phyloP scores from a whole-genome alignment of 306 rosid genomes.

The Chamaecrista fasciculata region DNA sequence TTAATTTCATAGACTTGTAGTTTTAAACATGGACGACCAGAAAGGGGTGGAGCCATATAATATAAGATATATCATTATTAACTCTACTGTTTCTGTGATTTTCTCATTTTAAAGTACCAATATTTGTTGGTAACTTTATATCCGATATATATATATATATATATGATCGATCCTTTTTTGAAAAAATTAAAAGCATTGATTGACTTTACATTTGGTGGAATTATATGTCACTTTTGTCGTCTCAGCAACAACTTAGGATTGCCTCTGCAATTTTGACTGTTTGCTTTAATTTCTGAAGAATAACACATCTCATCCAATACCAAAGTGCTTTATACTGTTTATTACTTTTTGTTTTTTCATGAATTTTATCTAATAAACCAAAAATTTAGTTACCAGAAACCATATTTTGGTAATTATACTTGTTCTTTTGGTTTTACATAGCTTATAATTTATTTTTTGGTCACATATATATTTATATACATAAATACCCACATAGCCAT shows the following conservation, averaged over 20 bases:
- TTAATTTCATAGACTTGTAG: too few relatives aligned
- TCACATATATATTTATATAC: too few relatives aligned
- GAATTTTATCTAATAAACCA: too few relatives aligned
- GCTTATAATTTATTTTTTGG: too few relatives aligned
- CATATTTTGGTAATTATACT: too few relatives aligned
- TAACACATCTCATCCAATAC: slow-evolving; percentile 15
- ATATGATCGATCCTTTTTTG: slow-evolving; percentile 9
- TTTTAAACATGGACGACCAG: too few relatives aligned
- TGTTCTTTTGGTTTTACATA: too few relatives aligned
- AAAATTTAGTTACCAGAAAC: too few relatives aligned
- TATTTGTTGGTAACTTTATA: slow-evolving; percentile 28
- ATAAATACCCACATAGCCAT: too few relatives aligned
- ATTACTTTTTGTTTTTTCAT: not conserved
- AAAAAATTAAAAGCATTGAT: slow-evolving; percentile 30
- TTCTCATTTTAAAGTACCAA: not conserved
- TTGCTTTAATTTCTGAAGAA: slow-evolving; percentile 18
- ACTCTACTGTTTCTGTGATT: slow-evolving; percentile 27
- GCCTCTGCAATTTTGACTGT: slow-evolving; percentile 25
- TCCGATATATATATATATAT: slow-evolving; percentile 27
- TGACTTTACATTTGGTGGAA: slow-evolving; percentile 25
- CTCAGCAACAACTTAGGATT: not conserved
- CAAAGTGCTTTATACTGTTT: not conserved
- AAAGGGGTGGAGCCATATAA: too few relatives aligned
- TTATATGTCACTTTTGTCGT: slow-evolving; percentile 28
- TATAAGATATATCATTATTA: too few relatives aligned